phyloP scores from a whole-genome alignment of 192 early-diverging fungal species.

The Haplosporangium gracile region DNA sequence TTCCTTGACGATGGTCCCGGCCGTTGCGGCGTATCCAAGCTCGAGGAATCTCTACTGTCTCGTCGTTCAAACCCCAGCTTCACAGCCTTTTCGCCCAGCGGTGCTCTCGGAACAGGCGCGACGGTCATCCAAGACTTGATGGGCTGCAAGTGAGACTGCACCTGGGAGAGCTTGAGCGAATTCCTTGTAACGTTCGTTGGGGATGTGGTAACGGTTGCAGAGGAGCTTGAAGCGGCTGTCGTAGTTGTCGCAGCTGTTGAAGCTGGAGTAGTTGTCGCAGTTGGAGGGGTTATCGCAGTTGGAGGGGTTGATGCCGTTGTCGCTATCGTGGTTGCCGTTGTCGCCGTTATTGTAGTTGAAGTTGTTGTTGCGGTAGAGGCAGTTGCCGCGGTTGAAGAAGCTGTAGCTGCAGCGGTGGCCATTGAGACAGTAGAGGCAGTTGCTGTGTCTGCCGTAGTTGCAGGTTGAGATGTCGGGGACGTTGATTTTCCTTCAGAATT shows the following conservation, averaged over 20 bases:
- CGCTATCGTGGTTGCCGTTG: neutral
- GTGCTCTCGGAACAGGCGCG: conserved; percentile 29
- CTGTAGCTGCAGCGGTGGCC: neutral
- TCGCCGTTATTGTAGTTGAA: neutral
- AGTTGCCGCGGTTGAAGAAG: neutral
- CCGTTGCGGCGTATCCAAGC: conserved; percentile 14
- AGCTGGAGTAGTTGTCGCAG: neutral
- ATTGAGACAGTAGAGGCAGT: neutral
- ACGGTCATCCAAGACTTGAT: conserved; percentile 54
- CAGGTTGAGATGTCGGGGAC: conserved; percentile 14
- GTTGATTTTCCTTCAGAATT: conserved; percentile 6
- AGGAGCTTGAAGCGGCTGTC: neutral
- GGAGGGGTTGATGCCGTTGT: neutral
- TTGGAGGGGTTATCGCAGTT: neutral
- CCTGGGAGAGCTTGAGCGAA: conserved; percentile 40
- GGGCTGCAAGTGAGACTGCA: conserved; percentile 35
- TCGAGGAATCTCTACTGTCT: conserved; percentile 21
- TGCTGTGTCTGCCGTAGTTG: neutral
- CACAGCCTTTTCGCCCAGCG: conserved; percentile 11
- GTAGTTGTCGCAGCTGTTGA: neutral
- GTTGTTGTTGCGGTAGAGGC: neutral
- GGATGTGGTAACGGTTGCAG: neutral
- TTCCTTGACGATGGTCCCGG: conserved; percentile 22
- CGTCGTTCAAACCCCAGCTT: conserved; percentile 24
- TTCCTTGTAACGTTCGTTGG: conserved; percentile 11